Base-by-base conservation (phyloP, 352 stramenopile species). In the Globisporangium acanthophoron region DNA sequence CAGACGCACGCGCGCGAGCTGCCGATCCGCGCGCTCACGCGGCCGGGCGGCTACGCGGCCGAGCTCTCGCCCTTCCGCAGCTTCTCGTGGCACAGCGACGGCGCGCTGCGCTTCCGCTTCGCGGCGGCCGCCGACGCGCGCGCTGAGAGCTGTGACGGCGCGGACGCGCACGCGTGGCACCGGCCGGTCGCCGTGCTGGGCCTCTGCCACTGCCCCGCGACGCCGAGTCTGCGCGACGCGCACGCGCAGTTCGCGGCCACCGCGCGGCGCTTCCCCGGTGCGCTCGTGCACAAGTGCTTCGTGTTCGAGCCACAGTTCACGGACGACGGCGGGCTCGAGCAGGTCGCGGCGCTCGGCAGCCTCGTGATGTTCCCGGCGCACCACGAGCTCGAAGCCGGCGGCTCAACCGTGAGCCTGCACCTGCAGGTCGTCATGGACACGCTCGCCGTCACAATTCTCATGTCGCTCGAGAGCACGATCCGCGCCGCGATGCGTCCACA, bases 321-420 rank as follows among this genome's bases (percentile, higher is more conserved):
- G 18, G 83, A 92, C 35, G 65, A 76, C 33, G 65, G 56, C 5
- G 81, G 72, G 0, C 64, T 84, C 8, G 69, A 76, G 18, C 77
- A 93, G 59, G 86, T 79, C 55, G 72, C 77, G 24, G 60, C 65
- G 24, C 66, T 92, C 8, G 61, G 47, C 13, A 70, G 93, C 56
- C 74, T 95, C 53, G 80, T 94, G 37, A 88, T 95, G 75, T 92
- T 95, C 66, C 86, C 84, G 13, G 73, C 81, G 24, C 74, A 87
- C 52, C 84, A 92, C 52, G 76, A 83, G 9, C 69, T 95, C 29
- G 70, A 69, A 53, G 79, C 69, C 3, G 81, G 78, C 27, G 63
- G 75, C 53, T 94, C 86, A 13, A 95, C 84, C 2, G 82, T 92
- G 52, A 90, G 66, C 65, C 72, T 92, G 11, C 83, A 95, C 52